Conservation (phyloP, 2,329 filamentous ascomycete genomes). For the Botrytis elliptica region DNA sequence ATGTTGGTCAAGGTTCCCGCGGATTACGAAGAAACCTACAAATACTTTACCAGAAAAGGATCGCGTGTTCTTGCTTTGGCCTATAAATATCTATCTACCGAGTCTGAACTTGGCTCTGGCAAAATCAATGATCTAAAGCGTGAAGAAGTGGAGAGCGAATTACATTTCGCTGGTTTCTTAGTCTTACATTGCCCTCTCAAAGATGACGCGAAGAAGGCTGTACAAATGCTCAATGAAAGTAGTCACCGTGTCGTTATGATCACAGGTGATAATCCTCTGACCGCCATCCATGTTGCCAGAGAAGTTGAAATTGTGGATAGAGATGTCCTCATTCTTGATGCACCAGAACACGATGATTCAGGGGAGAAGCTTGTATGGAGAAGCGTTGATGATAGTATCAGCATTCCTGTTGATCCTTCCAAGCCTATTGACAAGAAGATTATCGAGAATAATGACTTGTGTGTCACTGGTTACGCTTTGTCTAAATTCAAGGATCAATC, state of each 20-base stretch:
- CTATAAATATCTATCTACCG: slow-evolving; percentile 84
- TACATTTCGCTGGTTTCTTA: slow-evolving; percentile 91
- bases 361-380: slow-evolving; percentile 87
- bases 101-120: slow-evolving; percentile 76
- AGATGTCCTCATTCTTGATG: slow-evolving; percentile 90
- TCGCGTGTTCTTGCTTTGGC: slow-evolving; percentile 90
- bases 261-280: slow-evolving; percentile 95
- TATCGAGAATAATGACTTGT: slow-evolving; percentile 82
- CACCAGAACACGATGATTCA: slow-evolving; percentile 82
- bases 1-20: slow-evolving; percentile 82
- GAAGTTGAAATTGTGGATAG: slow-evolving; percentile 98
- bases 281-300: slow-evolving; percentile 89
- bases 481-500: slow-evolving; percentile 81
- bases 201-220: slow-evolving; percentile 89
- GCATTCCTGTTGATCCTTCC: slow-evolving; percentile 79
- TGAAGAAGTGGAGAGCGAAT: slow-evolving; percentile 80
- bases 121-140: slow-evolving; percentile 93
- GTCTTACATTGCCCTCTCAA: slow-evolving; percentile 95
- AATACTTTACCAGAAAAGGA: slow-evolving; percentile 94
- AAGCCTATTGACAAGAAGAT: slow-evolving; percentile 80
- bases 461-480: slow-evolving; percentile 91
- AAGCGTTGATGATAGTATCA: slow-evolving; percentile 87
- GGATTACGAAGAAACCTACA: slow-evolving; percentile 96
- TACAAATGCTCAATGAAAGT: slow-evolving; percentile 97
- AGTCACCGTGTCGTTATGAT: slow-evolving; percentile 99